Conservation (phyloP, 225 moss, liverwort and hornwort species). For the Rhytidiadelphus loreus region DNA sequence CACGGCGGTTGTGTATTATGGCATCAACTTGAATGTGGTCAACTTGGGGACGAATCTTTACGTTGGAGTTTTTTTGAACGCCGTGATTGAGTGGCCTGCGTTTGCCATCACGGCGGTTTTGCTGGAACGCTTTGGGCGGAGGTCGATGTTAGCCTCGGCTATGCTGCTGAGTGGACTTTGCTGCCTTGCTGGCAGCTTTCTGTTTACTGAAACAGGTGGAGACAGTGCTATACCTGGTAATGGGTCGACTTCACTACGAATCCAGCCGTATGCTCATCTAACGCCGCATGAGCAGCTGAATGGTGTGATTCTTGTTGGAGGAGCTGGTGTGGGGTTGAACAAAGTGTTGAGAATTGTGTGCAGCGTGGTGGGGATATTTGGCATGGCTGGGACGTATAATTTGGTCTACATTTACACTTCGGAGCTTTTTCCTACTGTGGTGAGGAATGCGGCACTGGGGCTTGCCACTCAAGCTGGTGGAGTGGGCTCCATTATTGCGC, state of each 20-base stretch:
- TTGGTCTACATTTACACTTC: conserved; percentile 62
- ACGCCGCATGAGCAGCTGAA: not conserved
- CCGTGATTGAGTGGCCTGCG: conserved; percentile 65
- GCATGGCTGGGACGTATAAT: conserved; percentile 66
- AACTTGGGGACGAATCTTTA: conserved; percentile 68
- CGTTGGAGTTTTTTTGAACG: conserved; percentile 68
- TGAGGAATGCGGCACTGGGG: conserved; percentile 72
- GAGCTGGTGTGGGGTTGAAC: not conserved
- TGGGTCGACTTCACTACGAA: not conserved
- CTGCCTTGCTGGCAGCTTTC: conserved; percentile 60
- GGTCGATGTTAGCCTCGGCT: conserved; percentile 32
- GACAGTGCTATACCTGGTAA: not conserved
- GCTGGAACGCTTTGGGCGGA: conserved; percentile 46
- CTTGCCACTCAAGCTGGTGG: conserved; percentile 52
- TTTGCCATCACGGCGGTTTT: conserved; percentile 49
- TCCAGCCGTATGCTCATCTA: not conserved
- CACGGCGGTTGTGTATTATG: conserved; percentile 54
- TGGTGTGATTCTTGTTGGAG: not conserved
- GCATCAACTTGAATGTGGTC: conserved; percentile 67
- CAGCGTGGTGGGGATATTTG: conserved; percentile 57
- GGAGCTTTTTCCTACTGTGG: conserved; percentile 83
- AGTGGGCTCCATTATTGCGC: conserved; percentile 57
- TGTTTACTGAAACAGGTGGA: conserved; percentile 7
- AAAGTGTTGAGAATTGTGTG: conserved; percentile 35
- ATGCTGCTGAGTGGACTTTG: conserved; percentile 53